Percentiles rank a stretch among this genome's conserved stretches.
Conservation (phyloP, 2,329 filamentous ascomycete genomes). For the Colletotrichum endophyticum region DNA sequence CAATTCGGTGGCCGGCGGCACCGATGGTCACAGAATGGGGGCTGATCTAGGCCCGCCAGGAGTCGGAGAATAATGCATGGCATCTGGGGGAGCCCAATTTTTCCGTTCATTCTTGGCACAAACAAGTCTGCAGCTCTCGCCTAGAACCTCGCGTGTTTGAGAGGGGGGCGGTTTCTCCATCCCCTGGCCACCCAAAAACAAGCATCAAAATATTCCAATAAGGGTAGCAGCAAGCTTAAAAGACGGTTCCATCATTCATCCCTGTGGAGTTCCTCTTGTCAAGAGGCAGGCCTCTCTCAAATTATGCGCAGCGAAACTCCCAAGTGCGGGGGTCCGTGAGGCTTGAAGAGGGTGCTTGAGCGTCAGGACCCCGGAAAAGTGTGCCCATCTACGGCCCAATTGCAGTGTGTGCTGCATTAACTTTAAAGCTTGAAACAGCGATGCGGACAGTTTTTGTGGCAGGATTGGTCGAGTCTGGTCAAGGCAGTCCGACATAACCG, state of each 20-base stretch:
- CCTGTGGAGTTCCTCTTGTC: not conserved
- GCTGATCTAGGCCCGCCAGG: not conserved
- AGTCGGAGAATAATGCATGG: not conserved
- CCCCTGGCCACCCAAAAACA: not conserved
- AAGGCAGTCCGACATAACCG: slow-evolving; percentile 1
- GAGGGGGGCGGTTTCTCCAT: not conserved
- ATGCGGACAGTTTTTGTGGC: slow-evolving; percentile 11
- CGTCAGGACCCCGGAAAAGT: not conserved
- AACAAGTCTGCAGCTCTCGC: not conserved
- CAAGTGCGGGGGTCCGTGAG: not conserved
- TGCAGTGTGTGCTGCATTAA: not conserved
- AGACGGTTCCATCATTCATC: not conserved
- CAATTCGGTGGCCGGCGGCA: not conserved
- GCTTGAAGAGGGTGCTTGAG: not conserved
- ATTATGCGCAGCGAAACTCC: slow-evolving; percentile 1
- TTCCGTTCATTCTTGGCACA: slow-evolving; percentile 8
- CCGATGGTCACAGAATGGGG: not conserved
- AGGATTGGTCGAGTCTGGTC: not conserved
- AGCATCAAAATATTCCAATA: not conserved
- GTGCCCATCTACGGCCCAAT: not conserved
- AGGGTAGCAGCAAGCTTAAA: not conserved
- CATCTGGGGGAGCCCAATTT: not conserved
- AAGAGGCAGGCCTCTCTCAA: not conserved
- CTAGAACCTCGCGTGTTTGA: slow-evolving; percentile 6
- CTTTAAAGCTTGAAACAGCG: slow-evolving; percentile 17